Conservation (phyloP, 1,284 basidiomycete genomes). For the Schizophyllum amplum region DNA sequence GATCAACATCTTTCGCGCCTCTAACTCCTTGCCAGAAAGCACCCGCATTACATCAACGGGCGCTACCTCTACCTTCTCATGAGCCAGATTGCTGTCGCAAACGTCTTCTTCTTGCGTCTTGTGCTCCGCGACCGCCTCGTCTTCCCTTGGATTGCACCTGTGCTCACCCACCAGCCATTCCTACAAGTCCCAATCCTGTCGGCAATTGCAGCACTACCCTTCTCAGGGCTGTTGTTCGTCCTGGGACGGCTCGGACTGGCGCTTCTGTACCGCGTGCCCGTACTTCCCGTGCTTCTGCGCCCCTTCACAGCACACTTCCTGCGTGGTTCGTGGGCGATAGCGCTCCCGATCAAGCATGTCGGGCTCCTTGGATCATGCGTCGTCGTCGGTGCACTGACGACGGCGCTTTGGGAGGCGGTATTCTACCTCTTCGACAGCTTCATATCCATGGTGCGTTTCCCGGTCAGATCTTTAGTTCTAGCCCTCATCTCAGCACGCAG, state of each 20-base stretch:
- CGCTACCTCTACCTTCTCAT: constrained; percentile 7
- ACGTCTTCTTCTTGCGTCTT: constrained; percentile 6
- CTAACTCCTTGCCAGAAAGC: constrained; percentile 7
- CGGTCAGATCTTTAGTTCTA: neutral
- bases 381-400: neutral
- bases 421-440: neutral
- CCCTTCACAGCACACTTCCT: constrained; percentile 60
- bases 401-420: neutral
- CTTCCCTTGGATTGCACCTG: constrained; percentile 4
- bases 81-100: constrained; percentile 5
- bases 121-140: constrained; percentile 9
- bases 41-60: constrained; percentile 11
- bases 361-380: constrained; percentile 35
- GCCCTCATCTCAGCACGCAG: neutral
- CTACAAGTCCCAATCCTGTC: constrained; percentile 12
- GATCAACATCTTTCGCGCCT: neutral
- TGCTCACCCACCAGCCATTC: neutral
- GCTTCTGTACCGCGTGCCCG: constrained; percentile 42
- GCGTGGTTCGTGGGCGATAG: constrained; percentile 44
- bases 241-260: constrained; percentile 39
- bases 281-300: constrained; percentile 38
- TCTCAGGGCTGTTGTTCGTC: constrained; percentile 36
- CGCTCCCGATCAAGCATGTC: constrained; percentile 38
- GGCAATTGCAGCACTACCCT: constrained; percentile 27
- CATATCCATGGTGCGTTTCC: neutral